Conservation (phyloP, 768 basidiomycete genomes). For the Suillus discolor region DNA sequence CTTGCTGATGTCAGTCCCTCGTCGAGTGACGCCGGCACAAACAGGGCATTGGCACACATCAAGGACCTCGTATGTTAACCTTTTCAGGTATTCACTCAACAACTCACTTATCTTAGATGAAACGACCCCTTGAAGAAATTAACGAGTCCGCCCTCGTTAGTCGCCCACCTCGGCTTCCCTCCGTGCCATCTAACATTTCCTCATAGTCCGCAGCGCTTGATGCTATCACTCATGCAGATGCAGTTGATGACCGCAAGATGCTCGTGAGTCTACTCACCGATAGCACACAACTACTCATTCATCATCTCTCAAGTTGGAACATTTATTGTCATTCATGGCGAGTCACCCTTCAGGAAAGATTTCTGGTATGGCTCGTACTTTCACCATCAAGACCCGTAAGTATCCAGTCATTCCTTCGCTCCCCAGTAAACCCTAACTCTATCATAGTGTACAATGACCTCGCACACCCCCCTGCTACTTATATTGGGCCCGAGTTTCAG, state of each 20-base stretch:
- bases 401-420: slow-evolving; percentile 6
- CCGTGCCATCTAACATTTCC: neutral
- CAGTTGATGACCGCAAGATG: slow-evolving; percentile 78
- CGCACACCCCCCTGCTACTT: slow-evolving; percentile 74
- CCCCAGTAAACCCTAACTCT: neutral
- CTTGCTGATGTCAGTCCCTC: slow-evolving; percentile 13
- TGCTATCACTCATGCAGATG: slow-evolving; percentile 55
- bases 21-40: slow-evolving; percentile 18
- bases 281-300: neutral
- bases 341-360: slow-evolving; percentile 50
- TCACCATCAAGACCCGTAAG: slow-evolving; percentile 57
- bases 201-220: slow-evolving; percentile 64
- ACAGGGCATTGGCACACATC: slow-evolving; percentile 28
- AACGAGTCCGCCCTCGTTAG: slow-evolving; percentile 31
- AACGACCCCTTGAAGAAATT: slow-evolving; percentile 32
- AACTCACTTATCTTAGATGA: slow-evolving; percentile 22
- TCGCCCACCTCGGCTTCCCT: neutral
- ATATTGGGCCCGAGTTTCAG: slow-evolving; percentile 59
- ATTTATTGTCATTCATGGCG: slow-evolving; percentile 65
- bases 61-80: slow-evolving; percentile 30
- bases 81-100: neutral
- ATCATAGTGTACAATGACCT: slow-evolving; percentile 78
- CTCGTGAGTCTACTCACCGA: slow-evolving; percentile 46
- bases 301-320: slow-evolving; percentile 58
- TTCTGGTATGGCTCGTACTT: slow-evolving; percentile 41